Percentiles rank a stretch among this genome's conserved stretches.
Conservation (phyloP, 306 rosid species). For the Castanea mollissima region DNA sequence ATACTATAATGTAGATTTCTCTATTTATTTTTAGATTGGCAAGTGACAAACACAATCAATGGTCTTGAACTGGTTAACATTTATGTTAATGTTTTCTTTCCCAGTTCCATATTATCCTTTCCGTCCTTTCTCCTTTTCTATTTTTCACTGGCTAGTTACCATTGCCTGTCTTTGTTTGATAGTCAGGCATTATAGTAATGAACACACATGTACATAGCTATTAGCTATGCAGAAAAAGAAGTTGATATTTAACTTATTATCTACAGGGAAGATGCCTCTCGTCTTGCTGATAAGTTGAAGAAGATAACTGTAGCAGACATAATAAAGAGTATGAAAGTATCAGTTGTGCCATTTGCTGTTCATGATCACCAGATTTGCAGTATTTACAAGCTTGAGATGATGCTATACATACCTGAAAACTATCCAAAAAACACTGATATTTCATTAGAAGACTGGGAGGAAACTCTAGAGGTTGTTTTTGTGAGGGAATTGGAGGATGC, state of each 20-base stretch:
- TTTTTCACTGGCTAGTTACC: no score
- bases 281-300: slow-evolving; percentile 71
- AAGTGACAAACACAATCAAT: no score
- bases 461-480: slow-evolving; percentile 51
- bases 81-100: neutral
- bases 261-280: slow-evolving; percentile 64
- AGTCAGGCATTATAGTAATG: neutral
- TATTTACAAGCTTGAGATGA: slow-evolving; percentile 74
- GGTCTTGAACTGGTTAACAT: no score
- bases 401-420: slow-evolving; percentile 60
- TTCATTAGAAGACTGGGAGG: slow-evolving; percentile 58
- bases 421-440: slow-evolving; percentile 54
- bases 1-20: neutral
- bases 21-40: no score
- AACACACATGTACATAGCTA: neutral
- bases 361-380: slow-evolving; percentile 43
- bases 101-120: no score
- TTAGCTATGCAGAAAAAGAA: neutral
- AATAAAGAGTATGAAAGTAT: slow-evolving; percentile 64
- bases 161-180: neutral
- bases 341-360: slow-evolving; percentile 51
- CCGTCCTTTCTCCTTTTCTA: no score
- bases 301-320: slow-evolving; percentile 86
- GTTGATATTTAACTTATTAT: slow-evolving; percentile 20
- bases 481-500: slow-evolving; percentile 79